A percentile compares a stretch with the other conserved stretches of the same genome.
These are phyloP conservation scores for Verticillium zaregamsianum DNA, from an alignment of 2,329 filamentous ascomycete genomes.

Conservation along the genomic window DNA sequence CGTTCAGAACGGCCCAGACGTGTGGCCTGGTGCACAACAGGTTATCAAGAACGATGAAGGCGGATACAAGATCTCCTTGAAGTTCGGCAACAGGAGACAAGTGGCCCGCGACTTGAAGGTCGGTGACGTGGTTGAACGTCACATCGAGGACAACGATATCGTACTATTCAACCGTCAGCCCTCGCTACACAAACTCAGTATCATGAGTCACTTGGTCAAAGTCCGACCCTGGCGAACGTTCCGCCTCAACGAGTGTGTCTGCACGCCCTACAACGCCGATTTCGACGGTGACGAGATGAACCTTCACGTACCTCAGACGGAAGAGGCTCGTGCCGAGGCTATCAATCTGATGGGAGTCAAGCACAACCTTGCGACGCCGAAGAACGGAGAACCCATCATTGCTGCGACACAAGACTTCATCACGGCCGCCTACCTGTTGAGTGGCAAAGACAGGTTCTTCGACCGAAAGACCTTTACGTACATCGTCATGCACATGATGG, in stretches of 20 bases:
- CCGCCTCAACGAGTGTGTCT: constrained; percentile 95
- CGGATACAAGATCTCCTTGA: constrained; percentile 68
- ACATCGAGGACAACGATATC: constrained; percentile 91
- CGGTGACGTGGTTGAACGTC: constrained; percentile 89
- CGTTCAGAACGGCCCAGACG: constrained; percentile 68
- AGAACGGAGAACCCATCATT: constrained; percentile 97
- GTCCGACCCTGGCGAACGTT: constrained; percentile 94
- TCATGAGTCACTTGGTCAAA: constrained; percentile 92
- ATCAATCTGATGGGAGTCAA: constrained; percentile 98
- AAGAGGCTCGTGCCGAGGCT: constrained; percentile 92
- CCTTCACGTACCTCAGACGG: constrained; percentile 93
- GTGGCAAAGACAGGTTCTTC: constrained; percentile 89
- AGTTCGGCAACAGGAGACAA: constrained; percentile 66
- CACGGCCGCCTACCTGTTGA: constrained; percentile 86
- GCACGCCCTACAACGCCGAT: constrained; percentile 96
- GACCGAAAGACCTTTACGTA: constrained; percentile 85
- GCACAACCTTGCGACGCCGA: constrained; percentile 90
- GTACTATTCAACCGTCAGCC: constrained; percentile 98
- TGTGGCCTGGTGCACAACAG: constrained; percentile 85
- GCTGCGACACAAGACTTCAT: constrained; percentile 99
- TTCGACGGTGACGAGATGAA: constrained; percentile 99
- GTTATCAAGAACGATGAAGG: constrained; percentile 63
- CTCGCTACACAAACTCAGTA: constrained; percentile 96
- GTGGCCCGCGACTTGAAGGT: constrained; percentile 71
- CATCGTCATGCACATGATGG: constrained; percentile 91